phyloP scores from a whole-genome alignment of 2,329 filamentous ascomycete genomes.

The Trichoderma endophyticum region DNA sequence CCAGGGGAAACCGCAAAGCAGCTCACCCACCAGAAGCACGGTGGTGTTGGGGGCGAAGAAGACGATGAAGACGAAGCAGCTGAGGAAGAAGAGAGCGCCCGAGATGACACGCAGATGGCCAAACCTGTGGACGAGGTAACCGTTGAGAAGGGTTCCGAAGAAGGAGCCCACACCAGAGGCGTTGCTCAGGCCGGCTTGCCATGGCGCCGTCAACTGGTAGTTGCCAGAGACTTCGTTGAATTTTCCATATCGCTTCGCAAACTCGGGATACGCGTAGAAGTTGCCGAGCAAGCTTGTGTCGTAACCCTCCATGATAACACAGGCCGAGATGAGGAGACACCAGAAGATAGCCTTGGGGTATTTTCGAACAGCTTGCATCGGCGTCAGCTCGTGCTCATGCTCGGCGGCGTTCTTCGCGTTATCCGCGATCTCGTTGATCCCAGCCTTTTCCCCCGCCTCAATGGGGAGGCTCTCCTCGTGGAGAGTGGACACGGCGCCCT shows the following conservation, averaged over 20 bases:
- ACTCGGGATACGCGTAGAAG: slow-evolving; percentile 36
- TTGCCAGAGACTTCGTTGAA: slow-evolving; percentile 17
- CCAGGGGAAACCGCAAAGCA: slow-evolving; percentile 47
- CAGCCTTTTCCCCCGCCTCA: background rate
- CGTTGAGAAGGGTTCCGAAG: slow-evolving; percentile 45
- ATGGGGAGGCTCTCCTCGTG: slow-evolving; percentile 14
- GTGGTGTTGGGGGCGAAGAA: slow-evolving; percentile 42
- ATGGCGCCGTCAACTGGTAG: slow-evolving; percentile 44
- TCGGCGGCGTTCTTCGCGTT: background rate
- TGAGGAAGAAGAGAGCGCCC: slow-evolving; percentile 26
- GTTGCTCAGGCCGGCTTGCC: slow-evolving; percentile 49
- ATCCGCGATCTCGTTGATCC: slow-evolving; percentile 9
- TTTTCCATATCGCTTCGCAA: slow-evolving; percentile 12
- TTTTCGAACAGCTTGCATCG: slow-evolving; percentile 26
- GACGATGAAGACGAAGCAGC: slow-evolving; percentile 44
- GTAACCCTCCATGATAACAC: slow-evolving; percentile 44
- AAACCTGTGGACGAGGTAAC: slow-evolving; percentile 44
- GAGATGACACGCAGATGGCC: slow-evolving; percentile 33
- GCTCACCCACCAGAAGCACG: slow-evolving; percentile 41
- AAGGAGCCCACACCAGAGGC: slow-evolving; percentile 46
- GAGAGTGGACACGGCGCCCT: slow-evolving; percentile 4
- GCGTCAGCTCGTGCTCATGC: slow-evolving; percentile 17
- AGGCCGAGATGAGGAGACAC: slow-evolving; percentile 36
- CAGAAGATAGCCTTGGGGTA: slow-evolving; percentile 38
- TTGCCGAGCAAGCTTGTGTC: slow-evolving; percentile 37